Evolutionary conservation across 148 eudicot genomes (phyloP), one percentile per base, ranked within the genome.

Genomic region (Cornus kousa): DNA sequence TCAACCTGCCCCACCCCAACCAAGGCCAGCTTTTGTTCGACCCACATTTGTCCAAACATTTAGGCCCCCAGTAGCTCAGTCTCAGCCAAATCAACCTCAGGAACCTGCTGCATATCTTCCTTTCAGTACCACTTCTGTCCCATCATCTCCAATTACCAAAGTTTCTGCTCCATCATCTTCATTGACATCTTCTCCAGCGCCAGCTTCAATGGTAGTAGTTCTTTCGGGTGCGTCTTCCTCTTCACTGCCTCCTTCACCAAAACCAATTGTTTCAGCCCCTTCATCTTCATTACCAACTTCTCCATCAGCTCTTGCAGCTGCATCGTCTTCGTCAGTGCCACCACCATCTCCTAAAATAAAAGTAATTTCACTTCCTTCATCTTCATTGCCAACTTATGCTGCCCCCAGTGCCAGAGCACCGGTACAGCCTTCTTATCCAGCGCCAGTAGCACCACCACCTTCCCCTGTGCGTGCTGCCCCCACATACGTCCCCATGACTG

Each of bases 11-110:
- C 66, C 74, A 55, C 72, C 79, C 33, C 81, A 67, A 75, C 86
- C 88, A 72, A 79, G 84, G 74, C 82, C 83, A 35, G 19, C 90
- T 43, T 23, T 79, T 62, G 23, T 46, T 20, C 90, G 84, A 37
- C 86, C 88, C 60, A 37, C 80, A 73, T 80, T 78, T 57, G 71
- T 80, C 48, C 53, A 11, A 57, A 57, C 64, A 57, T 17, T 57
- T 57, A 57, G 64, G 64, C 74, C 88, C 24, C 4, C 83, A 73
- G 50, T 74, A 16, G 67, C 71, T 50, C 76, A 73, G 70, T 86
- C 83, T 70, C 74, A 37, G 64, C 71, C 74, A n/a, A 57, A 79
- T 40, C 81, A 66, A 53, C 84, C 46, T 64, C 65, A 68, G 53
- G 67, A 78, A 24, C 80, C 87, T 57, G 60, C 17, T 53, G 66